These are phyloP conservation scores for Alternaria longipes DNA, from an alignment of 2,329 filamentous ascomycete species.

Conservation along the genomic window DNA sequence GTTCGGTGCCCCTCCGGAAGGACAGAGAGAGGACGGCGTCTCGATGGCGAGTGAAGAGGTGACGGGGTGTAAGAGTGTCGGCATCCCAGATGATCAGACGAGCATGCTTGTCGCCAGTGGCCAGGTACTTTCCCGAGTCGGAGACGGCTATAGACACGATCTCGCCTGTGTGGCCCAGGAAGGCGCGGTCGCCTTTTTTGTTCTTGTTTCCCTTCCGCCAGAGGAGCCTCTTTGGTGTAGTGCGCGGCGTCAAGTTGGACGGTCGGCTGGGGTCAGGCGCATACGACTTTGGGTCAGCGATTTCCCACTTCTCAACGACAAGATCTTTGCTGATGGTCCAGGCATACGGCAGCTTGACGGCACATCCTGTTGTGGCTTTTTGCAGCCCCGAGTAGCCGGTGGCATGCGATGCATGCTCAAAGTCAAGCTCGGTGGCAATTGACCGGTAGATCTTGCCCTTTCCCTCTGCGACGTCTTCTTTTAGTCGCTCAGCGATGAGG, in stretches of 20 bases:
- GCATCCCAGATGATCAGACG: constrained; percentile 90
- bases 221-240: constrained; percentile 69
- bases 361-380: constrained; percentile 79
- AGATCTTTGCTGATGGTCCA: constrained; percentile 92
- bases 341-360: constrained; percentile 78
- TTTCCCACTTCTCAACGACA: constrained; percentile 86
- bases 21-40: constrained; percentile 85
- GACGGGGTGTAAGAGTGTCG: constrained; percentile 77
- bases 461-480: constrained; percentile 89
- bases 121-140: constrained; percentile 87
- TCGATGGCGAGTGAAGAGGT: constrained; percentile 89
- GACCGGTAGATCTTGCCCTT: constrained; percentile 89
- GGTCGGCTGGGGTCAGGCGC: constrained; percentile 30
- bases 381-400: constrained; percentile 83
- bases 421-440: constrained; percentile 77
- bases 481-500: constrained; percentile 82
- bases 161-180: constrained; percentile 74
- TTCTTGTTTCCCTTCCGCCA: constrained; percentile 69
- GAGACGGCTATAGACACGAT: constrained; percentile 89
- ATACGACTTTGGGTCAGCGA: constrained; percentile 65
- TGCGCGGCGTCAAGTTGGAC: constrained; percentile 62
- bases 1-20: constrained; percentile 86
- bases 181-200: constrained; percentile 70
- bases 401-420: constrained; percentile 71
- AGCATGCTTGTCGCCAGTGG: constrained; percentile 85